A percentile compares a stretch with the other conserved stretches of the same genome.
phyloP scores from a whole-genome alignment of 305 asterid species.

The Solanum aculeatissimum region DNA sequence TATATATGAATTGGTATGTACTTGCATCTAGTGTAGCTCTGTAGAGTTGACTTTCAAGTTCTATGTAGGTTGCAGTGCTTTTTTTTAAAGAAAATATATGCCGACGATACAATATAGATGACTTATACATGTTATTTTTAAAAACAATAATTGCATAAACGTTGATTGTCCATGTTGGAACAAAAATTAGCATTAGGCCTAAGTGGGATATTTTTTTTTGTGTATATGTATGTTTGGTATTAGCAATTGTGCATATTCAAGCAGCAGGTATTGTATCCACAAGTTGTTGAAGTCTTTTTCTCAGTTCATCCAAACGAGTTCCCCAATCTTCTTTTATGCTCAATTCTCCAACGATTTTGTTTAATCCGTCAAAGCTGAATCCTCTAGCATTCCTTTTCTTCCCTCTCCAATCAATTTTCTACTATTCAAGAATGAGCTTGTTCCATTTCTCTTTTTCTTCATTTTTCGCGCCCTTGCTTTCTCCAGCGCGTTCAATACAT shows the following conservation, averaged over 20 bases:
- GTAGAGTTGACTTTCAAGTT: too few relatives aligned
- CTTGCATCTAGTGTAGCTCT: too few relatives aligned
- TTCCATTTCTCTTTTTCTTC: conserved; percentile 4
- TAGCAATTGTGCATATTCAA: neutral
- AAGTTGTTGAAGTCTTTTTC: conserved; percentile 8
- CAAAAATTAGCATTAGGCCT: neutral
- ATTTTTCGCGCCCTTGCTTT: conserved; percentile 6
- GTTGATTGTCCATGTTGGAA: neutral
- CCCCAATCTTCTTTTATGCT: conserved; percentile 11
- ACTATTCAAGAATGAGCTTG: neutral
- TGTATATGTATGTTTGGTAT: neutral
- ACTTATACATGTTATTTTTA: too few relatives aligned
- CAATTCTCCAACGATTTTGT: neutral
- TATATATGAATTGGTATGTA: too few relatives aligned
- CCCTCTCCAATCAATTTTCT: neutral
- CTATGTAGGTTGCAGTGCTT: too few relatives aligned
- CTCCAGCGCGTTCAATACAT: conserved; percentile 7
- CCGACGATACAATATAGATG: too few relatives aligned
- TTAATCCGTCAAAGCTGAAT: neutral
- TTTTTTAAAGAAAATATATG: too few relatives aligned
- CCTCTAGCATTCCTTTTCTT: neutral
- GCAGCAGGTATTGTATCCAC: neutral
- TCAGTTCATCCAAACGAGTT: conserved; percentile 5
- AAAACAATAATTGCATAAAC: neutral
- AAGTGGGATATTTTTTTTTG: neutral